phyloP scores from a whole-genome alignment of 768 basidiomycete genomes.

The Favolaschia claudopus region DNA sequence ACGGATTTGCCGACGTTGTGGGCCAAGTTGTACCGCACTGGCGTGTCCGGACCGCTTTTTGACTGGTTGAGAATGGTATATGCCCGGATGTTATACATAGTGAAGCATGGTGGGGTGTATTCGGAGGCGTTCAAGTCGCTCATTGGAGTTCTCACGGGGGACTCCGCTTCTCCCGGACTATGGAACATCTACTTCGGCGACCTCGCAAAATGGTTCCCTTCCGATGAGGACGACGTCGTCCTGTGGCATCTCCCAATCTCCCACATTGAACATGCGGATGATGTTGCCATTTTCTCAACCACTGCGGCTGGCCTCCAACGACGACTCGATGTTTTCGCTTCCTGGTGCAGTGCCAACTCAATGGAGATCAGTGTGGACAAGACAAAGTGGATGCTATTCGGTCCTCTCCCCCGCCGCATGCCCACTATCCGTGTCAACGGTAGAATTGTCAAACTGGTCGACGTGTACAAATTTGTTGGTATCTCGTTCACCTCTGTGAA shows the following conservation, averaged over 20 bases:
- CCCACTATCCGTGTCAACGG: constrained; percentile 2
- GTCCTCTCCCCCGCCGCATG: not conserved
- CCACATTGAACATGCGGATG: constrained; percentile 36
- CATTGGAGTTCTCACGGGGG: constrained; percentile 19
- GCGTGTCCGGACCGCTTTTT: constrained; percentile 34
- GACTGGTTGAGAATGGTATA: constrained; percentile 7
- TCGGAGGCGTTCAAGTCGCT: constrained; percentile 19
- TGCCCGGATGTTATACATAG: not conserved
- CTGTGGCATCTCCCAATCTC: constrained; percentile 16
- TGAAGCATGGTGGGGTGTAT: not conserved
- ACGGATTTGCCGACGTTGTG: constrained; percentile 39
- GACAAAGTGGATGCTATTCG: constrained; percentile 30
- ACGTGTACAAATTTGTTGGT: constrained; percentile 25
- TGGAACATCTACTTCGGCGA: constrained; percentile 20
- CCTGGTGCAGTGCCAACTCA: constrained; percentile 34
- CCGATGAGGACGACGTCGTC: constrained; percentile 25
- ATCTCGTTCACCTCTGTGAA: constrained; percentile 9
- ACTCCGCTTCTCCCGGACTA: constrained; percentile 17
- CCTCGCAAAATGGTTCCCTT: not conserved
- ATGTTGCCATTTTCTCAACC: constrained; percentile 31
- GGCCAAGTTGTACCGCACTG: constrained; percentile 31
- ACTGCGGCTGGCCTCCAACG: constrained; percentile 22
- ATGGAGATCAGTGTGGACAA: constrained; percentile 33
- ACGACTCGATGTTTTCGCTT: constrained; percentile 18
- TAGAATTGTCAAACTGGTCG: not conserved